Base-by-base conservation (phyloP, 2,329 filamentous ascomycete genomes). In the Xylariomycetidae sp. region DNA sequence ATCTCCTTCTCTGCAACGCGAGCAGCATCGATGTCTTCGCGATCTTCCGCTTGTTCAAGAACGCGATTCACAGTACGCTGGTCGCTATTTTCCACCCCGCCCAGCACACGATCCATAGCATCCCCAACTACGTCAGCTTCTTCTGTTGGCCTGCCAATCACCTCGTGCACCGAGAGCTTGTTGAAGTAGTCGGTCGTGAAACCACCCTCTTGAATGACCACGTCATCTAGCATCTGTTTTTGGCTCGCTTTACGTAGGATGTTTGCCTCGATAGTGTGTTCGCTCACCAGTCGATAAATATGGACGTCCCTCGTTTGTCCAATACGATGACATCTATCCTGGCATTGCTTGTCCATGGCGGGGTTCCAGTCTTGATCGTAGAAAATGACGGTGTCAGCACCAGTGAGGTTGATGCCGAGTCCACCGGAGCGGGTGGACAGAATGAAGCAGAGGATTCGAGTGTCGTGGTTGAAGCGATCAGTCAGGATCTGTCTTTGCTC, bases 291-390 rank as follows among this genome's bases (percentile, higher is more conserved):
- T 2, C 90, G 88, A 64, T 97, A 98, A 38, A 98, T 97, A 59
- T 97, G 90, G 19, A 98, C 92, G 57, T 98, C 92, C 18, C 92
- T 82, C 1, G 92, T 97, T 61, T 98, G 92, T 2, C 92, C 92
- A 47, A 98, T 98, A 46, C 92, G 87, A 64, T 98, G 92, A 51
- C 88, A 94, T 51, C 92, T 80, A 58, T 98, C 94, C 63, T 98
- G 94, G 53, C 92, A 98, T 61, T 98, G 92, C 61, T 95, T 95
- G 67, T 98, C 92, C 92, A 98, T 98, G 32, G 94, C 92, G 0
- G 92, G 92, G 52, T 98, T 98, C 94, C 94, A 98, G 58, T 98
- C 92, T 39, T 97, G 81, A 54, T 98, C 92, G 62, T 97, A 98
- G 61, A 98, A 98, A 46, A 98, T 96, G 51, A 98, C 92, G 0